Conservation (phyloP, 1,139 yeast species). For the Tardiomyces depauwii region DNA sequence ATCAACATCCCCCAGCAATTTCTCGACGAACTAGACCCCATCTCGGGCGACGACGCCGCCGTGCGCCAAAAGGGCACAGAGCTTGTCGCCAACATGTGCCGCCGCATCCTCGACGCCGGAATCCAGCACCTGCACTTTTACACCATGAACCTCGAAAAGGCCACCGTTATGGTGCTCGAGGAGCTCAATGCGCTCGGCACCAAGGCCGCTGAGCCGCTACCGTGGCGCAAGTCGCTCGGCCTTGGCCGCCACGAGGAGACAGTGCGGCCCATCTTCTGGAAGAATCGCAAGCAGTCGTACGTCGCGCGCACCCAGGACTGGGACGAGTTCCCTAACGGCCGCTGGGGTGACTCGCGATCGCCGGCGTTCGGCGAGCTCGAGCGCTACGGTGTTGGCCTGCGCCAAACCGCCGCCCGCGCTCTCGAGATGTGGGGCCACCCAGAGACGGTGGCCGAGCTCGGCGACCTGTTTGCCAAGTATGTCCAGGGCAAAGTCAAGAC, state of each 20-base stretch:
- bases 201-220: conserved; percentile 32
- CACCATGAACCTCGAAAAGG: conserved; percentile 90
- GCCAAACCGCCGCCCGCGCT: conserved; percentile 50
- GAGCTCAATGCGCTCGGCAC: conserved; percentile 42
- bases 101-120: conserved; percentile 50
- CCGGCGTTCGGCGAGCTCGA: conserved; percentile 93
- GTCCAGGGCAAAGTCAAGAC: conserved; percentile 59
- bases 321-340: conserved; percentile 93
- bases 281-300: conserved; percentile 83
- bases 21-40: conserved; percentile 60
- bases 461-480: conserved; percentile 51
- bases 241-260: conserved; percentile 73
- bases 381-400: conserved; percentile 39
- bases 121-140: conserved; percentile 87
- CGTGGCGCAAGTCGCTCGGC: conserved; percentile 86
- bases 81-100: conserved; percentile 77
- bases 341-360: conserved; percentile 91
- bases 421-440: conserved; percentile 86
- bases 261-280: conserved; percentile 95
- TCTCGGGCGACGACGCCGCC: conserved; percentile 79
- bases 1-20: conserved; percentile 69
- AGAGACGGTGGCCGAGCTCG: conserved; percentile 42
- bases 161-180: conserved; percentile 83
- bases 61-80: conserved; percentile 84
- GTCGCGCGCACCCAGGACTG: conserved; percentile 84